Base-by-base conservation (phyloP, 129 eudicot genomes). In the Oenanthe sinensis region DNA sequence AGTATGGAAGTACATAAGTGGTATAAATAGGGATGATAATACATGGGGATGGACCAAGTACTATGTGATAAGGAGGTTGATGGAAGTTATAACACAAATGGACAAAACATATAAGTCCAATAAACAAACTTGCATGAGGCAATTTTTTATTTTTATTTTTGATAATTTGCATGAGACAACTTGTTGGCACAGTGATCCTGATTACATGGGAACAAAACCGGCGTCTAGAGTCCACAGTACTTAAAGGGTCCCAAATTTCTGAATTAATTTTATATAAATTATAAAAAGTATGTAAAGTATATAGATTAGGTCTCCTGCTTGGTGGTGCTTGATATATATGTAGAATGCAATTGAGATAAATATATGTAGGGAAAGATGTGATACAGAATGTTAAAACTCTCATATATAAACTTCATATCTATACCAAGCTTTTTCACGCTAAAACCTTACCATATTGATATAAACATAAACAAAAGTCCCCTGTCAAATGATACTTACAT, bases 21-120 rank as follows among this genome's bases (percentile, higher is more conserved):
- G 87, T 86, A 86, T 89, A 86, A 78, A 89, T 89, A 89, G 82
- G 77, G 80, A 76, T 81, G 74, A 72, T 78, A 36, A 47, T 60
- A 33, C 36, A 60, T 58, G 85, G 12, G 62, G 42, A 4, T 71
- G 86, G 85, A 24, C 87, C 87, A 24, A 7, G 14, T 46, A 60
- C 43, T 28, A 30, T 45, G 54, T 72, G 81, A 80, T 63, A 70
- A 72, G 84, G 87, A 81, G 55, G 84, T 84, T 80, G 43, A 76
- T 74, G 70, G 82, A 71, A 63, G 82, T 82, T 82, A 47, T 39
- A 39, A 39, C 81, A 78, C 45, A 52, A 28, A 48, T 24, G 45
- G 85, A 82, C 85, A 82, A 78, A 49, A 28, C 7, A 54, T 37
- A 19, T 22, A 67, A 33, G 74, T 22, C 37, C 2, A 36, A 33